Conservation (phyloP, 495 filamentous ascomycete genomes). For the Penicillium robsamsonii region DNA sequence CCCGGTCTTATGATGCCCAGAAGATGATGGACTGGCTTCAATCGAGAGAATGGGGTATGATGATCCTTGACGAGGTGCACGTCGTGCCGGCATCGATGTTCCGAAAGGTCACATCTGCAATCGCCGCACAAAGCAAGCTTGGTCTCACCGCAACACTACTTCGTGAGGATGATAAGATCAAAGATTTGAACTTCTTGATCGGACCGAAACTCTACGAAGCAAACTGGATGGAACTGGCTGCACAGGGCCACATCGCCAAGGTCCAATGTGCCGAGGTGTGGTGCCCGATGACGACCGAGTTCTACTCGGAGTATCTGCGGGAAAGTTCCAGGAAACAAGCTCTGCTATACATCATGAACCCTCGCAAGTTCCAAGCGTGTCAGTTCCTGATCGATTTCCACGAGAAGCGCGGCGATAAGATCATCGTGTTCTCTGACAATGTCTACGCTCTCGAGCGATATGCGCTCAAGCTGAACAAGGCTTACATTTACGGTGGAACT, state of each 20-base stretch:
- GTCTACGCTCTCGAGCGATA: slow-evolving; percentile 90
- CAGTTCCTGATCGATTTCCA: slow-evolving; percentile 98
- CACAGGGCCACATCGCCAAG: slow-evolving; percentile 94
- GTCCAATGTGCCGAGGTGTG: slow-evolving; percentile 98
- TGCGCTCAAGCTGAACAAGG: slow-evolving; percentile 79
- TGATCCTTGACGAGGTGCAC: slow-evolving; percentile 98
- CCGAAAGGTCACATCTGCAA: slow-evolving; percentile 82
- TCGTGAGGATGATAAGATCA: slow-evolving; percentile 97
- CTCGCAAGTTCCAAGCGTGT: slow-evolving; percentile 92
- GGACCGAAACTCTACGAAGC: slow-evolving; percentile 97
- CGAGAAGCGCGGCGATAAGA: slow-evolving; percentile 93
- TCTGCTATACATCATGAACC: slow-evolving; percentile 96
- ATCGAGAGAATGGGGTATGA: slow-evolving; percentile 92
- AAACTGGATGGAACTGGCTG: slow-evolving; percentile 98
- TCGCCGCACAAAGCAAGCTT: slow-evolving; percentile 95
- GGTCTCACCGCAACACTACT: slow-evolving; percentile 93
- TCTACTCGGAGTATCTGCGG: slow-evolving; percentile 89
- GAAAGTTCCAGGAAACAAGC: slow-evolving; percentile 65
- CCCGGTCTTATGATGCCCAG: slow-evolving; percentile 84
- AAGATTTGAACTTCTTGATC: slow-evolving; percentile 95
- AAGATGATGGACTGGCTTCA: slow-evolving; percentile 98
- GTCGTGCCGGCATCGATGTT: slow-evolving; percentile 97
- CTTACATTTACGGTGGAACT: slow-evolving; percentile 92
- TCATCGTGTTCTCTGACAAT: slow-evolving; percentile 98
- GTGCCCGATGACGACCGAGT: slow-evolving; percentile 99